Conservation (phyloP, 371 early-diverging fungal genomes). For the Phascolomyces articulosus region DNA sequence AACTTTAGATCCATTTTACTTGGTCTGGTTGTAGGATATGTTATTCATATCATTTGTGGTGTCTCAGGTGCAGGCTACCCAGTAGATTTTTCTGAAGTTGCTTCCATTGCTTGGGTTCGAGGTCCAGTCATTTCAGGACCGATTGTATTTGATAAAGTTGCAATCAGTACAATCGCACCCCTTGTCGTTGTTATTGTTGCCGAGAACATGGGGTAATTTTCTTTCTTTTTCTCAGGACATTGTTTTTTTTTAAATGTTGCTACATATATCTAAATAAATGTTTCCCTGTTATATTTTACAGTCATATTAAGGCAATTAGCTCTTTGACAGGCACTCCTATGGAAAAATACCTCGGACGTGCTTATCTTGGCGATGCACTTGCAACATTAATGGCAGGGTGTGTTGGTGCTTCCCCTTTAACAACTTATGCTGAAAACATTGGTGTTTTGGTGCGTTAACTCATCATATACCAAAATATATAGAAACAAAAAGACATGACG, state of each 20-base stretch:
- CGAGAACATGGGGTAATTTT: slow-evolving; percentile 48
- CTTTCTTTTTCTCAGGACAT: not conserved
- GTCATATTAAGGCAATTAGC: slow-evolving; percentile 61
- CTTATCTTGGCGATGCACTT: slow-evolving; percentile 60
- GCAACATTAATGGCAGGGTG: slow-evolving; percentile 56
- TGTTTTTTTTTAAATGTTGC: not conserved
- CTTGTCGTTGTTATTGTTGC: slow-evolving; percentile 56
- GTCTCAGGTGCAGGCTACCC: slow-evolving; percentile 43
- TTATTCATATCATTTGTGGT: slow-evolving; percentile 48
- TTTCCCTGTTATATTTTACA: not conserved
- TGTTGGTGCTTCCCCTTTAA: slow-evolving; percentile 55
- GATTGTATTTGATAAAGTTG: slow-evolving; percentile 36
- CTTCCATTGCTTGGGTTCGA: slow-evolving; percentile 20
- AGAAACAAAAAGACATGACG: not conserved
- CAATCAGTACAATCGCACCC: slow-evolving; percentile 59
- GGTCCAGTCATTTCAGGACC: slow-evolving; percentile 17
- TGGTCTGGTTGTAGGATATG: slow-evolving; percentile 53
- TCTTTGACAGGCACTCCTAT: slow-evolving; percentile 51
- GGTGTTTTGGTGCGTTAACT: slow-evolving; percentile 44
- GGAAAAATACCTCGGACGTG: slow-evolving; percentile 55
- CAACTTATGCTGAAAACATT: slow-evolving; percentile 65
- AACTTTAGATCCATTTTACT: slow-evolving; percentile 48
- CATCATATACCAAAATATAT: not conserved
- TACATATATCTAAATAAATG: not conserved
- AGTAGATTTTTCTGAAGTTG: slow-evolving; percentile 49